Base-by-base conservation (phyloP, 148 eudicot species). In the Persicaria maculosa region DNA sequence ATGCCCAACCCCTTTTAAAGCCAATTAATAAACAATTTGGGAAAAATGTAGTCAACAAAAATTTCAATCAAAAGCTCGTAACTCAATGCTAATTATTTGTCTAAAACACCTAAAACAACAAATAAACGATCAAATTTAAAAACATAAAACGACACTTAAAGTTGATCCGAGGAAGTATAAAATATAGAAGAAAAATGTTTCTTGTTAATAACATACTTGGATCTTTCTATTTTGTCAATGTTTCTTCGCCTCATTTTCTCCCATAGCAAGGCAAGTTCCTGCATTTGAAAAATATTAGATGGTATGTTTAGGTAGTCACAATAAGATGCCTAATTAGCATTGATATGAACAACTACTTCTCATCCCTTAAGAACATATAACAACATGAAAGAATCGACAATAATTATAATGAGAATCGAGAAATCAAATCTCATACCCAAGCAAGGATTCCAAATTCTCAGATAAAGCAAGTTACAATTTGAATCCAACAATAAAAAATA, bases 191-290 rank as follows among this genome's bases (percentile, higher is more conserved):
- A 40, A 48, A 14, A 15, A 14, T 20, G 19, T 19, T 53, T 7
- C 46, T 57, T 52, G 8, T 55, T 43, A 48, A 67, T 36, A 44
- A 84, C 89, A 84, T 53, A 96, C 99, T 85, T 88, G 54, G 93
- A 90, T 84, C 97, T 88, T 74, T 96, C 95, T 83, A 89, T 93
- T 81, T 89, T 88, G 76, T 80, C 58, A 74, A 88, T 86, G 76
- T 92, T 88, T 50, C 93, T 94, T 52, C 85, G 80, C 79, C 99
- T 90, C 99, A 96, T 92, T 85, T 96, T 96, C 77, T 96, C 99
- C 99, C 97, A 96, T 54, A 96, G 77, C 57, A 76, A 71, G 19
- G 99, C 91, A 80, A 96, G 97, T 69, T 95, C 99, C 99, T 95
- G 25, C 31, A 77, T 43, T 31, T 31, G 40, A 75, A 64, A 77